phyloP scores from a whole-genome alignment of 768 basidiomycete species.

The Saitozyma sp. region DNA sequence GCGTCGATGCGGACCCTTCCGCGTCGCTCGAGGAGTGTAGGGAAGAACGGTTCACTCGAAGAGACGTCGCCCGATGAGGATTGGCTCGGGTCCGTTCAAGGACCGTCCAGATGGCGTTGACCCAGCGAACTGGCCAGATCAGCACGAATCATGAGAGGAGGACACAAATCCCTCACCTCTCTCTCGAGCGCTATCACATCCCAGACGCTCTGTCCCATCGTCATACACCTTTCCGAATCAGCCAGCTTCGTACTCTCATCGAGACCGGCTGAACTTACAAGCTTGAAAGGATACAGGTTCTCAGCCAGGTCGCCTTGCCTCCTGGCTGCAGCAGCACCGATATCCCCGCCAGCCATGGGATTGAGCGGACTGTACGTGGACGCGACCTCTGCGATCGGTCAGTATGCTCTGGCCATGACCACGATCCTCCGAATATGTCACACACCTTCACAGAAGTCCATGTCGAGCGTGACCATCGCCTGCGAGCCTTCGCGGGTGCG shows the following conservation, averaged over 20 bases:
- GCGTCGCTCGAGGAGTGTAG: slow-evolving; percentile 19
- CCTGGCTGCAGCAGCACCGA: slow-evolving; percentile 78
- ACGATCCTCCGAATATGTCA: background rate
- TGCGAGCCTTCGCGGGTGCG: slow-evolving; percentile 76
- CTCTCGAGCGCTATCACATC: slow-evolving; percentile 82
- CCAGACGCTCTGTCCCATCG: slow-evolving; percentile 84
- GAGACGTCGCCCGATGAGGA: slow-evolving; percentile 17
- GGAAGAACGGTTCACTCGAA: slow-evolving; percentile 15
- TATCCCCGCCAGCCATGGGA: slow-evolving; percentile 76
- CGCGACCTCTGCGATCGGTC: slow-evolving; percentile 65
- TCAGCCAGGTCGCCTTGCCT: slow-evolving; percentile 59
- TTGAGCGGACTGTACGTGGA: slow-evolving; percentile 79
- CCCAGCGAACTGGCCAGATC: slow-evolving; percentile 68
- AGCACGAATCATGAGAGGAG: slow-evolving; percentile 5
- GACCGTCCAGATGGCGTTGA: slow-evolving; percentile 79
- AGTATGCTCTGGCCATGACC: background rate
- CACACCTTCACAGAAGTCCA: slow-evolving; percentile 67
- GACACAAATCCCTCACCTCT: slow-evolving; percentile 51
- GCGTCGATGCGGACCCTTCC: slow-evolving; percentile 37
- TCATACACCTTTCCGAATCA: slow-evolving; percentile 60
- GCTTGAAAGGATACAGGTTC: slow-evolving; percentile 81
- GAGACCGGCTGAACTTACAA: slow-evolving; percentile 49
- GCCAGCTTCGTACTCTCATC: background rate
- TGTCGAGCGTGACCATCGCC: slow-evolving; percentile 80
- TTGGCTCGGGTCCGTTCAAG: slow-evolving; percentile 37